phyloP scores from a whole-genome alignment of 202 grass and related monocot species.

The Zizania palustris region DNA sequence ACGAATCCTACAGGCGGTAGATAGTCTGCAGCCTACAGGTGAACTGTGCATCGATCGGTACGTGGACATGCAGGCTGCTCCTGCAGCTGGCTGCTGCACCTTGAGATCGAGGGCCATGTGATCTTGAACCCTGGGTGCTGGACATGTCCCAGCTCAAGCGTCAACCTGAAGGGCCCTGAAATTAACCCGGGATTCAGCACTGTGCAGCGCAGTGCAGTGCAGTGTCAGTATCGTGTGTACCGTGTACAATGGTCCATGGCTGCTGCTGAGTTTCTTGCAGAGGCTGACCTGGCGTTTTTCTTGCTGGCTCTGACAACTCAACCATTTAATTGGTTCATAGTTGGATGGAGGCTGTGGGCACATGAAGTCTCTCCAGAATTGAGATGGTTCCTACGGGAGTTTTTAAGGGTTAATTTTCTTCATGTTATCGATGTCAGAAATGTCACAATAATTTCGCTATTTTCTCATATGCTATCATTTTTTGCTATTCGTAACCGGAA shows the following conservation, averaged over 20 bases:
- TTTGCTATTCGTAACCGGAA: too few relatives aligned
- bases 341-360: not conserved
- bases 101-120: conserved; percentile 16
- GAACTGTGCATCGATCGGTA: too few relatives aligned
- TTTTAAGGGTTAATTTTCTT: too few relatives aligned
- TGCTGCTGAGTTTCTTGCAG: not conserved
- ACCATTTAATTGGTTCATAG: not conserved
- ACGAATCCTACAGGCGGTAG: not conserved
- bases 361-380: not conserved
- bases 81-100: too few relatives aligned
- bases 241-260: not conserved
- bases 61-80: too few relatives aligned
- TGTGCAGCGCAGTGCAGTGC: not conserved
- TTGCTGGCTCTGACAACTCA: not conserved
- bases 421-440: too few relatives aligned
- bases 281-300: too few relatives aligned
- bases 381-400: too few relatives aligned
- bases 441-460: too few relatives aligned
- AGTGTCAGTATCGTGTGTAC: not conserved
- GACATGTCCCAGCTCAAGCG: not conserved
- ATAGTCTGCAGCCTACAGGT: too few relatives aligned
- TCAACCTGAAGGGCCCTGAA: not conserved
- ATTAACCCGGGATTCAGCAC: not conserved
- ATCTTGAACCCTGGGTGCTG: not conserved
- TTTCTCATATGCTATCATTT: too few relatives aligned